Evolutionary conservation across 495 filamentous ascomycete species (phyloP), one percentile per base, ranked within the genome.

Genomic region (Pseudotulostoma volvatum): DNA sequence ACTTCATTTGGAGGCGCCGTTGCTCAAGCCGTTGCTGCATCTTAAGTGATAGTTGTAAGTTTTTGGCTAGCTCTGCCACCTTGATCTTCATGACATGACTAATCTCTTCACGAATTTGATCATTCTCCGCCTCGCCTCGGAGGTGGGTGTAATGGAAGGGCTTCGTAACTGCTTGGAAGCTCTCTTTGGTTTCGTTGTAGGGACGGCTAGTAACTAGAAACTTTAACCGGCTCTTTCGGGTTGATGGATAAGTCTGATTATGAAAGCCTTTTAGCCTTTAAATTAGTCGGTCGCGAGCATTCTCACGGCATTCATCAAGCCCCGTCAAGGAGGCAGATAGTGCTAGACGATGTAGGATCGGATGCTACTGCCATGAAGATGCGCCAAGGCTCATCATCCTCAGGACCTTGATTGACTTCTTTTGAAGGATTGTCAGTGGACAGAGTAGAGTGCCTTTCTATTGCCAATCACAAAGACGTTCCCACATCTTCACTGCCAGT

Each of bases 301-400:
- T 33, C 19, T 43, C 37, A 1, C 9, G 40, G 37, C 60, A 67
- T 46, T 67, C 62, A 35, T 67, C 63, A 4, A 67, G 40, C n/a
- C 47, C 62, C 63, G 39, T 67, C 63, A 1, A 66, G 39, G 23
- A 67, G 42, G 42, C 57, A 55, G 19, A 60, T 48, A 3, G 56
- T 35, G 19, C 49, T 42, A 3, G 42, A 49, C 9, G 48, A 45
- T 9, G 30, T 17, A 2, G 38, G 37, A 40, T 57, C 54, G 14
- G 17, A 39, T 0, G 39, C 34, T 11, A 36, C 42, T 3, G 35
- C 38, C 5, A 36, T 36, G 3, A 63, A 48, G 16, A 52, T 52
- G 7, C 19, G 18, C 61, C 59, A 64, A n/a, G 54, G 45, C 8
- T 18, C 23, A 16, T 33, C 35, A 39, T 25, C 38, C 25, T 39